Percentiles rank a stretch among this genome's conserved stretches.
Conservation (phyloP, 164 flowering plant genomes). For the Aristolochia contorta region DNA sequence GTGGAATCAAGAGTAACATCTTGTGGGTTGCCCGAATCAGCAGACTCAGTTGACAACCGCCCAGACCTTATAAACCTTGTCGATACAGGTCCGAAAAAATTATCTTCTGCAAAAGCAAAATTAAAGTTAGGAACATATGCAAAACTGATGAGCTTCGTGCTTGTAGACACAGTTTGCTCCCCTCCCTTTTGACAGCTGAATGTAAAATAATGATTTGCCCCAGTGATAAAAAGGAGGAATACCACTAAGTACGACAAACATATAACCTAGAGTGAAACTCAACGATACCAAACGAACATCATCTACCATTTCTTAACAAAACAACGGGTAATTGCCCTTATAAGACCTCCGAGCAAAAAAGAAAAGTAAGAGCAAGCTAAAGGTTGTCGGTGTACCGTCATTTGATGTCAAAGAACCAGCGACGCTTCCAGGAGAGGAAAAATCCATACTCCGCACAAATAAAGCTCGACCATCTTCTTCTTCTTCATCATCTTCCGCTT, state of each 20-base stretch:
- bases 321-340: not conserved
- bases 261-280: no score
- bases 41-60: constrained; percentile 49
- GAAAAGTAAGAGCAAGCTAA: not conserved
- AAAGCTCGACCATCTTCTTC: constrained; percentile 25
- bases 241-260: no score
- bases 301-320: no score
- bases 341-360: not conserved
- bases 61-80: constrained; percentile 69
- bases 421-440: constrained; percentile 40
- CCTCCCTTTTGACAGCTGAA: no score
- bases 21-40: constrained; percentile 50
- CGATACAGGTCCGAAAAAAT: constrained; percentile 85
- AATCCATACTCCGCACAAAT: constrained; percentile 42
- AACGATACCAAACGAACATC: no score
- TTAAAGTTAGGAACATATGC: not conserved
- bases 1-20: constrained; percentile 90
- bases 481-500: constrained; percentile 17
- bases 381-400: constrained; percentile 37
- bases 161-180: not conserved
- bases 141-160: not conserved
- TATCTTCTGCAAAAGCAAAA: constrained; percentile 40
- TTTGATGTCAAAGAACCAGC: constrained; percentile 58
- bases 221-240: no score
- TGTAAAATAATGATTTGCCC: no score